Conservation (phyloP, 345 rosid genomes). For the Jatropha curcas region DNA sequence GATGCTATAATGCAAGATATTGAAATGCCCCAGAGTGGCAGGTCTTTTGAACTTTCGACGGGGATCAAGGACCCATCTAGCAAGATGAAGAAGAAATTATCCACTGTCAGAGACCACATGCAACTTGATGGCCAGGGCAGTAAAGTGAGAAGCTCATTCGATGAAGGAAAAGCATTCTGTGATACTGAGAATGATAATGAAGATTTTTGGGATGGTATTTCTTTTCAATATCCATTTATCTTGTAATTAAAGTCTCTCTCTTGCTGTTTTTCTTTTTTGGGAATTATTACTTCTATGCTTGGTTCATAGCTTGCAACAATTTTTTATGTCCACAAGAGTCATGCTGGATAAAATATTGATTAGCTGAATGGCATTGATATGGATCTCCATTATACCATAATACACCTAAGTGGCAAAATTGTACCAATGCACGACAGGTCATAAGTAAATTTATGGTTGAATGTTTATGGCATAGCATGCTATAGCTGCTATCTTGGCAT, state of each 20-base stretch:
- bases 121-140: slow-evolving; percentile 32
- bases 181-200: slow-evolving; percentile 21
- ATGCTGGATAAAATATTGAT: neutral
- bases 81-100: slow-evolving; percentile 30
- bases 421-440: slow-evolving; percentile 18
- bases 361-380: slow-evolving; percentile 5
- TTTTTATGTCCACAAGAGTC: slow-evolving; percentile 10
- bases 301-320: slow-evolving; percentile 17
- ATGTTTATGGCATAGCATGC: slow-evolving; percentile 11
- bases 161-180: slow-evolving; percentile 22
- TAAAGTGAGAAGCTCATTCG: slow-evolving; percentile 36
- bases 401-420: neutral
- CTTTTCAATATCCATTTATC: slow-evolving; percentile 1
- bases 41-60: slow-evolving; percentile 34
- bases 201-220: slow-evolving; percentile 55
- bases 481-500: neutral
- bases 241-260: neutral
- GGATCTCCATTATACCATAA: slow-evolving; percentile 12
- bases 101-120: slow-evolving; percentile 25
- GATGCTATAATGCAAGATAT: slow-evolving; percentile 51
- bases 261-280: neutral
- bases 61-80: slow-evolving; percentile 31
- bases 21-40: slow-evolving; percentile 33
- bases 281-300: neutral
- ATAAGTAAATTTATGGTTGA: slow-evolving; percentile 10